These are phyloP conservation scores for Vitis rotundifolia DNA, from an alignment of 164 flowering plant genomes.

Conservation along the genomic window DNA sequence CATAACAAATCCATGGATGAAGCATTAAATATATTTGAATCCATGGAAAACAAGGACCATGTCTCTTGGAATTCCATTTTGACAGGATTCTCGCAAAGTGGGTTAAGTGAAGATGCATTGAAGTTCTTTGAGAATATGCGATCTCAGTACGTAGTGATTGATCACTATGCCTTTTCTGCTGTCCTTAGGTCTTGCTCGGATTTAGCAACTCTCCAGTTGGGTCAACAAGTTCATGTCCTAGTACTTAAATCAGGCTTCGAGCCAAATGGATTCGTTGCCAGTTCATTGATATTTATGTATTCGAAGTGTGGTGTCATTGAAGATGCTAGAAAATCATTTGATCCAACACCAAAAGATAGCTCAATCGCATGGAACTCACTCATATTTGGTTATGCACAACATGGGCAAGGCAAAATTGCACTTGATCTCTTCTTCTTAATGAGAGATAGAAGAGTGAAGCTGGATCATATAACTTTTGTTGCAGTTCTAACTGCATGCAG, in stretches of 20 bases:
- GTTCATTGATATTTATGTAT: constrained; percentile 82
- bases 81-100: constrained; percentile 72
- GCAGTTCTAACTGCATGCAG: constrained; percentile 86
- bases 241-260: constrained; percentile 58
- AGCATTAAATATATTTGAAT: constrained; percentile 49
- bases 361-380: constrained; percentile 78
- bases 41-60: constrained; percentile 56
- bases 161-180: constrained; percentile 76
- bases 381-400: constrained; percentile 84
- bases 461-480: constrained; percentile 82
- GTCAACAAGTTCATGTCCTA: constrained; percentile 70
- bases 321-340: constrained; percentile 67
- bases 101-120: constrained; percentile 64
- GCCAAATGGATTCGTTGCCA: constrained; percentile 60
- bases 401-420: constrained; percentile 71
- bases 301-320: constrained; percentile 83
- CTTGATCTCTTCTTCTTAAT: constrained; percentile 64
- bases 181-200: constrained; percentile 73
- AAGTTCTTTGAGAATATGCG: constrained; percentile 60
- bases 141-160: constrained; percentile 33
- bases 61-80: constrained; percentile 88
- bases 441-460: constrained; percentile 52
- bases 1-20: constrained; percentile 46
- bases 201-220: constrained; percentile 71
- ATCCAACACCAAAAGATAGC: constrained; percentile 41